phyloP scores from a whole-genome alignment of 129 eudicot species.

The Gnaphalium uliginosum region DNA sequence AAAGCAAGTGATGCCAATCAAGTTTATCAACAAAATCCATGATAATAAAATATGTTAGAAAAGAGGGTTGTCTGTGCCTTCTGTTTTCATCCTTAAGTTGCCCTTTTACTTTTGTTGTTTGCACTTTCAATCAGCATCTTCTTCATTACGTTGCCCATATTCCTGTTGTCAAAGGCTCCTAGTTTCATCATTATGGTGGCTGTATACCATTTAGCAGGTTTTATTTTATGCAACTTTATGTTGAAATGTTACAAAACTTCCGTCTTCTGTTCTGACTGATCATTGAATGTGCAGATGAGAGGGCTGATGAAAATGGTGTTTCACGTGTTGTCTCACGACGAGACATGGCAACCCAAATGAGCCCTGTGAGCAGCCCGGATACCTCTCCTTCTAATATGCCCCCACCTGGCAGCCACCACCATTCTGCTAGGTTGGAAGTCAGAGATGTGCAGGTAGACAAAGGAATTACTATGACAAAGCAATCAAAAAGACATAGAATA shows the following conservation, averaged over 20 bases:
- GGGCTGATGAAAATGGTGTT: slow-evolving; percentile 43
- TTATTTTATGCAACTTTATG: not conserved
- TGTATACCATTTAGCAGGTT: slow-evolving; percentile 1
- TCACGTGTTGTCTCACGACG: slow-evolving; percentile 57
- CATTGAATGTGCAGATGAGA: slow-evolving; percentile 52
- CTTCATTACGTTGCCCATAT: slow-evolving; percentile 1
- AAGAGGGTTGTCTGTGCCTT: slow-evolving; percentile 6
- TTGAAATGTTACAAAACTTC: not conserved
- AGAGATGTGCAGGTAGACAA: slow-evolving; percentile 93
- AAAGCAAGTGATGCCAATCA: not conserved
- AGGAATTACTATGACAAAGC: slow-evolving; percentile 45
- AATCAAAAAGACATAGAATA: slow-evolving; percentile 40
- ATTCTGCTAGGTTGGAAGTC: slow-evolving; percentile 59
- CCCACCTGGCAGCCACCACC: slow-evolving; percentile 21
- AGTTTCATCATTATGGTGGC: not conserved
- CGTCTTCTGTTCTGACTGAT: slow-evolving; percentile 11
- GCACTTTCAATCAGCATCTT: not conserved
- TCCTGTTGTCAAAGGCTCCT: not conserved
- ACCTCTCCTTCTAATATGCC: slow-evolving; percentile 44
- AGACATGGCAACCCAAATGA: slow-evolving; percentile 98
- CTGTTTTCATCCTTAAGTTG: slow-evolving; percentile 5
- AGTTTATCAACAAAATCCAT: not conserved
- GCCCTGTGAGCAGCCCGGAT: slow-evolving; percentile 56
- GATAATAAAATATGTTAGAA: not conserved
- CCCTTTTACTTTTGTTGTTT: slow-evolving; percentile 16